These are phyloP conservation scores for Colletotrichum sansevieriae DNA, from an alignment of 2,329 filamentous ascomycete genomes.

Conservation along the genomic window DNA sequence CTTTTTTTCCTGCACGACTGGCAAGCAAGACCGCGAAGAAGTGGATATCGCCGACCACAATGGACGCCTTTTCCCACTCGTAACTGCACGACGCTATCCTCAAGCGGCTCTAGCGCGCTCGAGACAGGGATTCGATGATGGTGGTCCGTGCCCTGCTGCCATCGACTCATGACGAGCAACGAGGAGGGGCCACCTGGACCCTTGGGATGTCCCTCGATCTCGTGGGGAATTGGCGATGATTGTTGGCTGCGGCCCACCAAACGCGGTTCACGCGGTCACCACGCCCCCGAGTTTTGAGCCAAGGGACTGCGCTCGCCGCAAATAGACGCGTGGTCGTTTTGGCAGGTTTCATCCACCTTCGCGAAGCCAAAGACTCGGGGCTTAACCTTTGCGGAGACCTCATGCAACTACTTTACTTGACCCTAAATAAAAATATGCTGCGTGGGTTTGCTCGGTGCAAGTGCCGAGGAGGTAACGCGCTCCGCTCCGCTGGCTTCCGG, in stretches of 20 bases:
- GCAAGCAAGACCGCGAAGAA: constrained; percentile 30
- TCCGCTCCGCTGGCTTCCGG: background rate
- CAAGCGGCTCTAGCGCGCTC: constrained; percentile 1
- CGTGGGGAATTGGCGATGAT: constrained; percentile 38
- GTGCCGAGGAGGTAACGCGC: constrained; percentile 6
- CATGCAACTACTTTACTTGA: constrained; percentile 20
- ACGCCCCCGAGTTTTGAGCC: constrained; percentile 2
- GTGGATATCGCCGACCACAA: constrained; percentile 29
- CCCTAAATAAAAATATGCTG: too few relatives aligned
- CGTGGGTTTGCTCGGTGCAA: constrained; percentile 16
- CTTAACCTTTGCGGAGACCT: constrained; percentile 27
- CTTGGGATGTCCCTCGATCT: constrained; percentile 41
- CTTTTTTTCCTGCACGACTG: constrained; percentile 14
- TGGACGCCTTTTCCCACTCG: constrained; percentile 29
- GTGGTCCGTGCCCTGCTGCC: constrained; percentile 27
- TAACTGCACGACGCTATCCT: constrained; percentile 20
- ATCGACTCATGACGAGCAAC: constrained; percentile 39
- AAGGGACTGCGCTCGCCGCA: constrained; percentile 12
- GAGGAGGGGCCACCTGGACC: constrained; percentile 40
- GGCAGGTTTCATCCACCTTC: constrained; percentile 26
- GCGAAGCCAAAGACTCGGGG: constrained; percentile 11
- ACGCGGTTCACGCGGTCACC: constrained; percentile 35
- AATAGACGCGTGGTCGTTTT: constrained; percentile 32
- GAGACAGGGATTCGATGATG: constrained; percentile 2
- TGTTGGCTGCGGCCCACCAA: constrained; percentile 37